Evolutionary conservation across 495 filamentous ascomycete genomes (phyloP).

Genomic region (Aspergillus hancockii): DNA sequence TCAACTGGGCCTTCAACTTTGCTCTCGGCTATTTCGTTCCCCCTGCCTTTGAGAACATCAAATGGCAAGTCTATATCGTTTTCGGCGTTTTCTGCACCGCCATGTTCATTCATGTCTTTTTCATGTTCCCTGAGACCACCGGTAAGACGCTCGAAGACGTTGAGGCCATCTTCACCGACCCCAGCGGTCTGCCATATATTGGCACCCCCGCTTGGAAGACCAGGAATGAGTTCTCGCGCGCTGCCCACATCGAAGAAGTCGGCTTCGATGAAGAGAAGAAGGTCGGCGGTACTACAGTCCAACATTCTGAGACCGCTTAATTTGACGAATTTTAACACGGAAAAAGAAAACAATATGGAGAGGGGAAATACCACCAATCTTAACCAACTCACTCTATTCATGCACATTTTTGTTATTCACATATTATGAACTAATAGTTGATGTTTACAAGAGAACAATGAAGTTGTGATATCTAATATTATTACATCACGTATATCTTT

Average conservation of each 20-base stretch:
- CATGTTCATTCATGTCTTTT: slow-evolving; percentile 75
- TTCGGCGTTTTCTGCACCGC: slow-evolving; percentile 75
- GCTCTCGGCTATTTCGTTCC: slow-evolving; percentile 79
- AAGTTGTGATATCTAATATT: neutral
- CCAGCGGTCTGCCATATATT: slow-evolving; percentile 57
- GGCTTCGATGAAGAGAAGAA: slow-evolving; percentile 27
- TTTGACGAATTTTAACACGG: neutral
- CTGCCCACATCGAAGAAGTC: slow-evolving; percentile 16
- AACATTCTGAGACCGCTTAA: slow-evolving; percentile 13
- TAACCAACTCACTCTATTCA: neutral
- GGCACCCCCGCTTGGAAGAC: slow-evolving; percentile 72
- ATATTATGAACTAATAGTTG: neutral
- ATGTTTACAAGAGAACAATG: slow-evolving; percentile 1
- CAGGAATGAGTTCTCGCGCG: slow-evolving; percentile 33
- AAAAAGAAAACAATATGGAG: neutral
- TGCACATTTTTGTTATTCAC: neutral
- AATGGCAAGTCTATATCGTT: slow-evolving; percentile 72
- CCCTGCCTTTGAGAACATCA: slow-evolving; percentile 70
- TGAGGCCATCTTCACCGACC: slow-evolving; percentile 68
- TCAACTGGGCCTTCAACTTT: slow-evolving; percentile 82
- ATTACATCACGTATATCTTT: neutral
- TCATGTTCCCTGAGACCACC: slow-evolving; percentile 81
- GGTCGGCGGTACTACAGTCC: slow-evolving; percentile 15
- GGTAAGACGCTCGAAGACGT: slow-evolving; percentile 81
- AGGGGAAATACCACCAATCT: neutral